Conservation (phyloP, 352 stramenopile genomes). For the Pythium rishiriense region DNA sequence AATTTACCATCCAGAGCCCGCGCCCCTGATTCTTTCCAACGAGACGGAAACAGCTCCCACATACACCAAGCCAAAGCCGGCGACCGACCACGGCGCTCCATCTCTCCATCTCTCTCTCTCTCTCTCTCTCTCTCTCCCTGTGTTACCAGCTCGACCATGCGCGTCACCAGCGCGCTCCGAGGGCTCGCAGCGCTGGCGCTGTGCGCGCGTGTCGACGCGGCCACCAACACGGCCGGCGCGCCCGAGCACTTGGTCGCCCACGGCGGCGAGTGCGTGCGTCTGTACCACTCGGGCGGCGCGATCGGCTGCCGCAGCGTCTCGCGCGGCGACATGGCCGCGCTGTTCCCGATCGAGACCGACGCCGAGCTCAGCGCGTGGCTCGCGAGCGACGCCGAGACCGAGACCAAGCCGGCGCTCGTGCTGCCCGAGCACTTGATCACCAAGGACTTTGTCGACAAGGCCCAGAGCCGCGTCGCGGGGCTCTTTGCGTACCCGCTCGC, state of each 20-base stretch:
- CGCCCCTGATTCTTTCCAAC: conserved; percentile 11
- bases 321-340: conserved; percentile 48
- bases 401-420: conserved; percentile 61
- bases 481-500: conserved; percentile 57
- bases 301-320: conserved; percentile 65
- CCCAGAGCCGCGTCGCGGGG: conserved; percentile 44
- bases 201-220: conserved; percentile 32
- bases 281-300: conserved; percentile 72
- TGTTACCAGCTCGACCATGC: conserved; percentile 10
- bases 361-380: conserved; percentile 53
- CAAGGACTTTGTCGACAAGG: conserved; percentile 34
- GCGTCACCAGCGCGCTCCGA: conserved; percentile 11
- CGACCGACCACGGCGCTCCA: neutral
- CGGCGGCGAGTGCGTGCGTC: conserved; percentile 72
- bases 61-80: neutral
- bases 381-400: conserved; percentile 17
- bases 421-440: conserved; percentile 62
- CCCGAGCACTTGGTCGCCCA: conserved; percentile 62
- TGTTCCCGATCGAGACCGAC: conserved; percentile 50
- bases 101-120: neutral
- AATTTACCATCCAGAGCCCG: conserved; percentile 13
- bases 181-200: conserved; percentile 13
- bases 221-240: conserved; percentile 60
- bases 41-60: neutral
- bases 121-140: neutral